phyloP scores from a whole-genome alignment of 305 asterid genomes.

The Fraxinus sp. region DNA sequence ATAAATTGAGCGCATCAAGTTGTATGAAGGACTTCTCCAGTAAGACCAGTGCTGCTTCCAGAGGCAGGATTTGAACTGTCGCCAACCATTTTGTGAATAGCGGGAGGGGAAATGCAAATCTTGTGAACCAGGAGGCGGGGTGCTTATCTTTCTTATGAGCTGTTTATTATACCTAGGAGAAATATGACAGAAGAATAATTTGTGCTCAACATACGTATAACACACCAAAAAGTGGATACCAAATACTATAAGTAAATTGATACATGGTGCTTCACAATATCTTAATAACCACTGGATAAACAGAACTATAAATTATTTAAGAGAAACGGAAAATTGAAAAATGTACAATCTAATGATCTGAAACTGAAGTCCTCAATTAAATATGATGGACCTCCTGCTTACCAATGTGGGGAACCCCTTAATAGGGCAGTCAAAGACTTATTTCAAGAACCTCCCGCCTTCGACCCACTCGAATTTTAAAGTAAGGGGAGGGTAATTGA shows the following conservation, averaged over 20 bases:
- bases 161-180: conserved; percentile 44
- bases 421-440: neutral
- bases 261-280: neutral
- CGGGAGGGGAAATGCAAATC: conserved; percentile 47
- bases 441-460: neutral
- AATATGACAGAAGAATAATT: conserved; percentile 10
- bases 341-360: neutral
- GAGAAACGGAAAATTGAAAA: neutral
- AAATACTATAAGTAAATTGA: neutral
- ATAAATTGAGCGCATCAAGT: conserved; percentile 44
- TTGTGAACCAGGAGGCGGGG: conserved; percentile 49
- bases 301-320: neutral
- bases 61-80: conserved; percentile 59
- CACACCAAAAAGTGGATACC: neutral
- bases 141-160: conserved; percentile 39
- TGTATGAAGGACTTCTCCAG: conserved; percentile 71
- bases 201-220: neutral
- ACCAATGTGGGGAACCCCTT: neutral
- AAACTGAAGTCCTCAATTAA: neutral
- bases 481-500: neutral
- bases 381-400: neutral
- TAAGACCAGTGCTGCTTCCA: conserved; percentile 70
- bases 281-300: neutral
- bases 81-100: conserved; percentile 48
- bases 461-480: neutral